Percentiles rank a stretch among this genome's conserved stretches.
Evolutionary conservation across 176 grass and related monocot species (phyloP).

Genomic region (Pharus latifolius): DNA sequence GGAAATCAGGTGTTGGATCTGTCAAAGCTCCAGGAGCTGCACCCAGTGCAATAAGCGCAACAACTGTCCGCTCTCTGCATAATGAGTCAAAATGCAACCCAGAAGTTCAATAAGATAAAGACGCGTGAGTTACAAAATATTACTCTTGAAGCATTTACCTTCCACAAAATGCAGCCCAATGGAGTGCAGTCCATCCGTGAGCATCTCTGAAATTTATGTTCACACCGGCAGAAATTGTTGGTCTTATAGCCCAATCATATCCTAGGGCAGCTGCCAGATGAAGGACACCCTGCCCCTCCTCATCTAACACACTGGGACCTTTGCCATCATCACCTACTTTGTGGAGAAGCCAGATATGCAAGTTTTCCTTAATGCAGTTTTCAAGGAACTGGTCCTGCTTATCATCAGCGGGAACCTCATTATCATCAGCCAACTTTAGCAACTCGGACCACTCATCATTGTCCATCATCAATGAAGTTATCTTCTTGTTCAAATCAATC

Average conservation of each 20-base stretch:
- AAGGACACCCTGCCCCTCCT: slow-evolving; percentile 82
- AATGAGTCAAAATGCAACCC: slow-evolving; percentile 16
- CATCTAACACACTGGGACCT: slow-evolving; percentile 61
- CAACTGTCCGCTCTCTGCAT: slow-evolving; percentile 74
- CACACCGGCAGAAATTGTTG: slow-evolving; percentile 60
- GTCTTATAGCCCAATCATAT: slow-evolving; percentile 81
- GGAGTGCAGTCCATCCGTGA: slow-evolving; percentile 85
- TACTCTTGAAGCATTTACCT: slow-evolving; percentile 36
- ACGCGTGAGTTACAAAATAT: not conserved
- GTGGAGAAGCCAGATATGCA: slow-evolving; percentile 75
- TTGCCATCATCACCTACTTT: slow-evolving; percentile 52
- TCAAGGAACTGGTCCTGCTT: slow-evolving; percentile 46
- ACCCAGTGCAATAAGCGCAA: slow-evolving; percentile 65
- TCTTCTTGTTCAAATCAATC: slow-evolving; percentile 63
- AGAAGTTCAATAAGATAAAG: slow-evolving; percentile 13
- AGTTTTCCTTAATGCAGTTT: slow-evolving; percentile 61
- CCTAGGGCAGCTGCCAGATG: slow-evolving; percentile 79
- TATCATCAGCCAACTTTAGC: slow-evolving; percentile 56
- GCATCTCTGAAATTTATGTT: slow-evolving; percentile 88
- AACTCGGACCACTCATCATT: slow-evolving; percentile 62
- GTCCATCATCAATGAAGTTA: slow-evolving; percentile 55
- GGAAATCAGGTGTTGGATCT: slow-evolving; percentile 74
- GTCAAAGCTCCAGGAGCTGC: slow-evolving; percentile 81
- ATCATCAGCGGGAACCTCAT: slow-evolving; percentile 29
- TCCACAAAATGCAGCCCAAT: slow-evolving; percentile 93